Conservation (phyloP, 768 basidiomycete species). For the Termitomyces heimii region DNA sequence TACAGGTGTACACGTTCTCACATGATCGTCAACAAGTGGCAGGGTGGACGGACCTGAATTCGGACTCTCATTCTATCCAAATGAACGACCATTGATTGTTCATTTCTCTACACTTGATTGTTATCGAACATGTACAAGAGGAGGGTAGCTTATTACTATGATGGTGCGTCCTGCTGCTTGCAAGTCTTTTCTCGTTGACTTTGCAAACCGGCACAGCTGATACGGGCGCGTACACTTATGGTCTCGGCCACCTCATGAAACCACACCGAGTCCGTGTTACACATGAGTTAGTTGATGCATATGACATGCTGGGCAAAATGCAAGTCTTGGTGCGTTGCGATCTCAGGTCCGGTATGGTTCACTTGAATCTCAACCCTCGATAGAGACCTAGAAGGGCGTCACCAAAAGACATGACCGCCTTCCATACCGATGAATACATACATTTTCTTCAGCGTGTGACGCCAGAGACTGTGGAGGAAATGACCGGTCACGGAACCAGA, state of each 20-base stretch:
- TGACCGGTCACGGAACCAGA: constrained; percentile 79
- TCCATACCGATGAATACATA: constrained; percentile 98
- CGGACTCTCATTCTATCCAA: constrained; percentile 7
- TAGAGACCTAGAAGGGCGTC: constrained; percentile 69
- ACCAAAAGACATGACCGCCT: constrained; percentile 79
- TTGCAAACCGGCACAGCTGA: constrained; percentile 41
- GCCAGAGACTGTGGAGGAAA: constrained; percentile 83
- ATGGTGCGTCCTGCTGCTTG: constrained; percentile 39
- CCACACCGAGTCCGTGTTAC: constrained; percentile 93
- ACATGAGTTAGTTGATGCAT: constrained; percentile 86
- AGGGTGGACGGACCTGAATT: constrained; percentile 11
- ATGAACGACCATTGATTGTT: constrained; percentile 9
- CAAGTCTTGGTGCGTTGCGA: constrained; percentile 67
- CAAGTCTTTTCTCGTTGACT: constrained; percentile 1
- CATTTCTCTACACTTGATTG: not conserved
- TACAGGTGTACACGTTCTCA: constrained; percentile 7
- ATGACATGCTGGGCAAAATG: constrained; percentile 93
- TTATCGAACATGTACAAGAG: constrained; percentile 51
- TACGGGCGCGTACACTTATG: constrained; percentile 72
- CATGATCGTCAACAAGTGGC: constrained; percentile 12
- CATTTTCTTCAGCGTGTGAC: constrained; percentile 86
- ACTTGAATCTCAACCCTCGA: not conserved
- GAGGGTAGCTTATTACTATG: constrained; percentile 79
- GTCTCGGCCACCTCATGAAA: constrained; percentile 91
- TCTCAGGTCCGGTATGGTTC: not conserved